phyloP scores from a whole-genome alignment of 2,329 filamentous ascomycete genomes.

The Phyllosticta citriasiana region DNA sequence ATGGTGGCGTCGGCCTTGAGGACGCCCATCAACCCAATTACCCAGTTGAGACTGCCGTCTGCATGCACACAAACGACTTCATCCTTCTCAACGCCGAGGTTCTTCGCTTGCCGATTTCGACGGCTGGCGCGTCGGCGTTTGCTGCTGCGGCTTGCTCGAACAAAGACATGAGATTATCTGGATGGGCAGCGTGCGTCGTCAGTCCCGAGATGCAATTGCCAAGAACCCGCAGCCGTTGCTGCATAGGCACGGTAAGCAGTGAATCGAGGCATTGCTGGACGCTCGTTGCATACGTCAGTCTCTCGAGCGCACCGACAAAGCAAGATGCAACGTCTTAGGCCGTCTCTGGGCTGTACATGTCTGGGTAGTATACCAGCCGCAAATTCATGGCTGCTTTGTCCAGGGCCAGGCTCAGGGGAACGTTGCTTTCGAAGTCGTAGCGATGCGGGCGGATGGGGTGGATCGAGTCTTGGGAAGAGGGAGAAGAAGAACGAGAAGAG shows the following conservation, averaged over 20 bases:
- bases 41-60: constrained; percentile 26
- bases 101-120: not conserved
- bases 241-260: not conserved
- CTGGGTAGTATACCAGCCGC: not conserved
- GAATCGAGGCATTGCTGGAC: not conserved
- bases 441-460: not conserved
- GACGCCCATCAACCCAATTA: constrained; percentile 26
- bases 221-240: not conserved
- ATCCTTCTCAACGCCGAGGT: not conserved
- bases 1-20: constrained; percentile 17
- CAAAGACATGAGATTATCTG: not conserved
- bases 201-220: not conserved
- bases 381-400: not conserved
- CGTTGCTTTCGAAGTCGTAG: constrained; percentile 1
- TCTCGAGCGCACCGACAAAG: not conserved
- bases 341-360: not conserved
- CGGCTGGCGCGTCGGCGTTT: not conserved
- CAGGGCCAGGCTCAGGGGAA: not conserved
- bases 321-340: not conserved
- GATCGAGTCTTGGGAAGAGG: not conserved
- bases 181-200: not conserved
- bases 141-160: not conserved
- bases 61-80: constrained; percentile 27
- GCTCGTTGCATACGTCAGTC: not conserved
- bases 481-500: not conserved